Conservation (phyloP, 2,329 filamentous ascomycete species). For the Drechslerella stenobrocha region DNA sequence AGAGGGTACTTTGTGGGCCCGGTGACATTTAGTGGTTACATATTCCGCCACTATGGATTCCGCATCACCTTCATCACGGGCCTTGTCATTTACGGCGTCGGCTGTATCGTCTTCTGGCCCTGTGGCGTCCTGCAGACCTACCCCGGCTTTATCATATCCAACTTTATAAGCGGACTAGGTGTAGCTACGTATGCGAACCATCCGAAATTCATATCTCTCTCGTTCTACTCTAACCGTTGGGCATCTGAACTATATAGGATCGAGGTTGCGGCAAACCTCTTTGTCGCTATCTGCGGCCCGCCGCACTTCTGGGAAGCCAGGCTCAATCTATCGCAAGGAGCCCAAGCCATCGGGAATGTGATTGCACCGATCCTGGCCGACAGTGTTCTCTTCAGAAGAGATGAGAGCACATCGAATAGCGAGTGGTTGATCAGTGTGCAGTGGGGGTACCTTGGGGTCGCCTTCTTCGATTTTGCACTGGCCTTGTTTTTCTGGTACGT, state of each 20-base stretch:
- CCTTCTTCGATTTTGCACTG: conserved; percentile 69
- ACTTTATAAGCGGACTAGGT: conserved; percentile 41
- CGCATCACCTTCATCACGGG: conserved; percentile 79
- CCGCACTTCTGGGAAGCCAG: conserved; percentile 74
- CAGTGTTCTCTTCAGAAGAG: conserved; percentile 67
- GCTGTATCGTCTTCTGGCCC: conserved; percentile 83
- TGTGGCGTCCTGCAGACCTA: conserved; percentile 73
- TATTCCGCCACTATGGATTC: conserved; percentile 75
- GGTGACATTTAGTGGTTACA: conserved; percentile 58
- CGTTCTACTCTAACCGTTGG: conserved; percentile 68
- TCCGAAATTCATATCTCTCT: conserved; percentile 51
- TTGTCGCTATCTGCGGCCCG: conserved; percentile 71
- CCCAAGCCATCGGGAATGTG: conserved; percentile 75
- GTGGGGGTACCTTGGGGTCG: conserved; percentile 80
- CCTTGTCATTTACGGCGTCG: conserved; percentile 69
- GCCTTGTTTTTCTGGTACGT: conserved; percentile 71
- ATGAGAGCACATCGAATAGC: conserved; percentile 59
- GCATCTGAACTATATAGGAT: conserved; percentile 73
- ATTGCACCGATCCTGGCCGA: conserved; percentile 73
- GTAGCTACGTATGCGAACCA: conserved; percentile 38
- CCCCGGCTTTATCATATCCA: conserved; percentile 63
- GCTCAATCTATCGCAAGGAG: conserved; percentile 75
- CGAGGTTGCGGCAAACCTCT: conserved; percentile 77
- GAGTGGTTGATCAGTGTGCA: conserved; percentile 69
- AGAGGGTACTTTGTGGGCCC: conserved; percentile 56